phyloP scores from a whole-genome alignment of 768 basidiomycete species.

The Auriscalpium vulgare region DNA sequence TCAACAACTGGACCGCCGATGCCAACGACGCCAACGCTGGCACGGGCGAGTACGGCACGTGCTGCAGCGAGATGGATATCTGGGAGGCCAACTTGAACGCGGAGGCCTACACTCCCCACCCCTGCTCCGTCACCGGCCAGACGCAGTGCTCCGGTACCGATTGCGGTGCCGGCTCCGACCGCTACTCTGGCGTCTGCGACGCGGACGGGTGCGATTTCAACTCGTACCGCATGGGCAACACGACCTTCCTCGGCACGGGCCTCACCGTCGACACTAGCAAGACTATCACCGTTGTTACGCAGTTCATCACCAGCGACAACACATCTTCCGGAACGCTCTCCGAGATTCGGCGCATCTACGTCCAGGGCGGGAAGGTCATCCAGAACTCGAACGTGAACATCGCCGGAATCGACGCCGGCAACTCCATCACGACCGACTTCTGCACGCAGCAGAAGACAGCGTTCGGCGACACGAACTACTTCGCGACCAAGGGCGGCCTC shows the following conservation, averaged over 20 bases:
- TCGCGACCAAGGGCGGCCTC: constrained; percentile 33
- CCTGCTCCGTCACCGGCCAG: constrained; percentile 34
- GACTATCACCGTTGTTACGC: constrained; percentile 47
- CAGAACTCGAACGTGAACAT: constrained; percentile 40
- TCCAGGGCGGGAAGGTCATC: constrained; percentile 44
- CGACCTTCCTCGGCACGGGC: constrained; percentile 37
- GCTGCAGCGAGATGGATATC: constrained; percentile 54
- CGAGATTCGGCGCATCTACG: constrained; percentile 47
- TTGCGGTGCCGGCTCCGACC: constrained; percentile 23
- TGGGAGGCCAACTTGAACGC: constrained; percentile 50
- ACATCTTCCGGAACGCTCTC: constrained; percentile 36
- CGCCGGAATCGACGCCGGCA: constrained; percentile 30
- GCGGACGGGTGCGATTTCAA: constrained; percentile 54
- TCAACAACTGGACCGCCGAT: constrained; percentile 32
- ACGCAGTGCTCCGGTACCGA: constrained; percentile 35
- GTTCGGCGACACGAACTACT: constrained; percentile 35
- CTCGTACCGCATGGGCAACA: constrained; percentile 48
- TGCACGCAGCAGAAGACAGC: constrained; percentile 36
- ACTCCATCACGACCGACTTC: constrained; percentile 41
- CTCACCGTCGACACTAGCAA: constrained; percentile 40
- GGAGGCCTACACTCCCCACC: constrained; percentile 48
- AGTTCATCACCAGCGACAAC: constrained; percentile 41
- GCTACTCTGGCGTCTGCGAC: constrained; percentile 41
- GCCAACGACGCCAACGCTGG: constrained; percentile 38
- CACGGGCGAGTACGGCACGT: constrained; percentile 38